Conservation (phyloP, 768 basidiomycete genomes). For the Mycena belliarum region DNA sequence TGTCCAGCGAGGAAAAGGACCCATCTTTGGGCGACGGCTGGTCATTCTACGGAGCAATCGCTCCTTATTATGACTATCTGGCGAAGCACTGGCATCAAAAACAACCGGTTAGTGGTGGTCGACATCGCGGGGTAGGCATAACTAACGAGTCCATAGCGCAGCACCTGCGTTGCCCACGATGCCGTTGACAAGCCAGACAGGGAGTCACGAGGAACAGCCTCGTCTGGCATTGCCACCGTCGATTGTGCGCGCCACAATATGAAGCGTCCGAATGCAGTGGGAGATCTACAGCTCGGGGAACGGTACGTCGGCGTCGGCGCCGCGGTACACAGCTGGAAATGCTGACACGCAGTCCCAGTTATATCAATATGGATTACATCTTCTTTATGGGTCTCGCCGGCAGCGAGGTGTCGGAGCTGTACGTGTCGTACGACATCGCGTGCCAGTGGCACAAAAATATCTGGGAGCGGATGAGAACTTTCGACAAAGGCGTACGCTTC, state of each 20-base stretch:
- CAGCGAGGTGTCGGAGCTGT: too few species aligned
- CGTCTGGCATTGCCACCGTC: slow-evolving; percentile 22
- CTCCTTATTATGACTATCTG: background rate
- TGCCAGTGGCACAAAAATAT: slow-evolving; percentile 21
- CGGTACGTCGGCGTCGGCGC: slow-evolving; percentile 12
- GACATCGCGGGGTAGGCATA: background rate
- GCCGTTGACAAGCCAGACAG: slow-evolving; percentile 16
- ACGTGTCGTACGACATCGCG: too few species aligned
- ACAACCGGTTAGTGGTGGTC: background rate
- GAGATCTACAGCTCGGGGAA: slow-evolving; percentile 22
- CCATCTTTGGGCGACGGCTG: slow-evolving; percentile 20
- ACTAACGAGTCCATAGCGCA: background rate
- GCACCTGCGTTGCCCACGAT: slow-evolving; percentile 11
- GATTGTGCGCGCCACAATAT: slow-evolving; percentile 23
- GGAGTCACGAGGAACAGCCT: slow-evolving; percentile 3
- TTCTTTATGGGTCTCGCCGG: too few species aligned
- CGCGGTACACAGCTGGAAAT: slow-evolving; percentile 21
- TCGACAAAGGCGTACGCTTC: background rate
- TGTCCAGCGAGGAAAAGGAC: slow-evolving; percentile 11
- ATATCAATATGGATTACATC: too few species aligned
- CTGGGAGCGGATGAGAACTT: background rate
- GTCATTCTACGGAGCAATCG: slow-evolving; percentile 14
- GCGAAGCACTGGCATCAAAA: background rate
- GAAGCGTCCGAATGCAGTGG: too few species aligned
- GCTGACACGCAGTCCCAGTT: slow-evolving; percentile 10